Base-by-base conservation (phyloP, 106 monocot genomes). In the Dendrobium chrysotoxum region DNA sequence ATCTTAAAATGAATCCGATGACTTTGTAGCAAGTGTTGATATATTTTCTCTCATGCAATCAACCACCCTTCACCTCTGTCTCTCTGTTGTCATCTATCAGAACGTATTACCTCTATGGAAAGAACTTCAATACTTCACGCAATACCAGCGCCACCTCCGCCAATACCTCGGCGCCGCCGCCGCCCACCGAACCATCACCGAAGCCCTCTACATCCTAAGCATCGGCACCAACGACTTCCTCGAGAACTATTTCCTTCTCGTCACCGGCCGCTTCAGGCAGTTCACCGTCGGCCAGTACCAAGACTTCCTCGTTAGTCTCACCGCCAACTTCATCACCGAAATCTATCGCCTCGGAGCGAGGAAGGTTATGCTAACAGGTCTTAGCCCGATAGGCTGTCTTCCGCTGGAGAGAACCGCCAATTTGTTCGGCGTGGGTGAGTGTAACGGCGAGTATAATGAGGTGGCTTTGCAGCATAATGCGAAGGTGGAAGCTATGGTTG, bases 351-450 rank as follows among this genome's bases (percentile, higher is more conserved):
- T 91, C 6, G 96, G 96, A 0, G 96, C 93, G 1, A 86, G 96
- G 0, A 93, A 89, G 83, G 82, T 96, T 16, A 75, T 84, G 1
- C 85, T 96, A 45, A 83, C 93, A 0, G 81, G 90, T 7, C 86
- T 96, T 6, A 47, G 80, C 11, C 85, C 91, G 0, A 93, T 96
- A 28, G 96, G 96, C 9, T 96, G 96, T 81, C 75, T 96, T 75
- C 96, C 96, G 28, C 64, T 96, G 78, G 93, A 96, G 86, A 80
- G 93, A 66, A 86, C 88, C 20, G n/a, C 77, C 26, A 96, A 93
- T 21, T 8, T 81, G 7, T 4, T 81, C 12, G 15, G 25, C 16
- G 50, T 75, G 3, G 77, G 80, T 13, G 85, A 61, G 5, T 95
- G 95, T 76, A 44, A 85, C 17, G 90, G 92, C 78, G 81, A 87